Base-by-base conservation (phyloP, 2,329 filamentous ascomycete species). In the Sordariomycetes sp. region DNA sequence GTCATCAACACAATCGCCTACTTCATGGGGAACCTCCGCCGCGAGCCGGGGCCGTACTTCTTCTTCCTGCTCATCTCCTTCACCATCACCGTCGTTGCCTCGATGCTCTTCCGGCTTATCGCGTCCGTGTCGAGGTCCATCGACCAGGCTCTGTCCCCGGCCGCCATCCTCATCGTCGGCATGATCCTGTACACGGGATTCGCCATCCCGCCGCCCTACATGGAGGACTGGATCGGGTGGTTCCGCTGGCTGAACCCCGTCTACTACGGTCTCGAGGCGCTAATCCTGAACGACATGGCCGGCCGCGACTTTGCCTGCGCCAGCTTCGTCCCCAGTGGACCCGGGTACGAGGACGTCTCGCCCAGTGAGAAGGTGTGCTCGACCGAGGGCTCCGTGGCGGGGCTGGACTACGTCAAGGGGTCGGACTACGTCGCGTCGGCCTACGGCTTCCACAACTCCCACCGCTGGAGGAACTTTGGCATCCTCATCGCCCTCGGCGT, bases 161-260 rank as follows among this genome's bases (percentile, higher is more conserved):
- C 76, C 8, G 76, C 76, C 55, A 69, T 81, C 2, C 65, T 81
- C 36, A 73, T 81, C 2, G 64, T 81, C 2, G 75, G 72, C 1
- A 71, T 81, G n/a, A 72, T 81, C 34, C 73, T 81, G 22, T 83
- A 80, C 62, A 79, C 79, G 1, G 77, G 77, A 1, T 80, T 78
- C 59, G 68, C 71, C 7, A 67, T 78, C 24, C 74, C 75, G 0
- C 66, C 69, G 3, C 66, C 67, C 10, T 70, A 60, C 48, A 57
- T 57, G 55, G 32, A 57, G 50, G 50, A 45, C 25, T 57, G 55
- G 55, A 52, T 57, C 34, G 71, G 79, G 34, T 87, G 84, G 84
- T 83, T 87, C 62, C 81, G 79, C 59, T 85, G 83, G 61, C 71
- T 85, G 53, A 78, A 86, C 57, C 81, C 82, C 3, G 73, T 86